These are phyloP conservation scores for Silene coronaria DNA, from an alignment of 179 eudicot species.

Conservation along the genomic window DNA sequence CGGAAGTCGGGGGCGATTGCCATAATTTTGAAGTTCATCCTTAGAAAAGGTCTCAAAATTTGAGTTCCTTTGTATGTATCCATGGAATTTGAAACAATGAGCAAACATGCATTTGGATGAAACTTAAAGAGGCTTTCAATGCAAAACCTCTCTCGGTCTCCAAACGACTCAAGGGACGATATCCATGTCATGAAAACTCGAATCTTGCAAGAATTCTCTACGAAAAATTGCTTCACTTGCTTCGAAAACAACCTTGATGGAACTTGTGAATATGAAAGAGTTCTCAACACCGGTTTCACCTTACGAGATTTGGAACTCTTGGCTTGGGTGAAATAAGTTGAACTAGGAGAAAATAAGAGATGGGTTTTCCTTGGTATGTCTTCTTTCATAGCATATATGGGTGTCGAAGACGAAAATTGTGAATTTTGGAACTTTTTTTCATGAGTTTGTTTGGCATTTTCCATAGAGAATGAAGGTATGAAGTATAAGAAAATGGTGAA, in stretches of 20 bases:
- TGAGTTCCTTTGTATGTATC: constrained; percentile 50
- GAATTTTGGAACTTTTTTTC: constrained; percentile 21
- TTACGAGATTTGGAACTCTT: constrained; percentile 18
- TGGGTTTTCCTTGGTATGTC: constrained; percentile 19
- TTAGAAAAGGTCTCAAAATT: constrained; percentile 46
- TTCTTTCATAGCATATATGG: constrained; percentile 14
- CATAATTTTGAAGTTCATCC: constrained; percentile 38
- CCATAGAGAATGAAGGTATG: constrained; percentile 22
- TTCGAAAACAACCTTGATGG: constrained; percentile 29
- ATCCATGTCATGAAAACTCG: constrained; percentile 95
- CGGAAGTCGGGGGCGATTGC: constrained; percentile 66
- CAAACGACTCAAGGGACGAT: constrained; percentile 54
- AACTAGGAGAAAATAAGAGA: constrained; percentile 4
- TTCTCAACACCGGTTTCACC: constrained; percentile 11
- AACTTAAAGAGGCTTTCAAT: constrained; percentile 63
- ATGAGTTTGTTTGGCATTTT: constrained; percentile 26
- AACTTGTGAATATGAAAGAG: constrained; percentile 16
- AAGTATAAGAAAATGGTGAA: constrained; percentile 37
- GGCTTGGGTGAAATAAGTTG: background rate
- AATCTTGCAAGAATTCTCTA: constrained; percentile 37
- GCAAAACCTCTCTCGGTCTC: constrained; percentile 48
- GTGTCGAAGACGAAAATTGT: constrained; percentile 3
- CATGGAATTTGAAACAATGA: constrained; percentile 61
- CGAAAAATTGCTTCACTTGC: constrained; percentile 44
- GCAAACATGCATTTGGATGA: constrained; percentile 61